Percentiles rank a stretch among this genome's conserved stretches.
These are phyloP conservation scores for Ganoderma resinaceum DNA, from an alignment of 1,284 basidiomycete species.

Conservation along the genomic window DNA sequence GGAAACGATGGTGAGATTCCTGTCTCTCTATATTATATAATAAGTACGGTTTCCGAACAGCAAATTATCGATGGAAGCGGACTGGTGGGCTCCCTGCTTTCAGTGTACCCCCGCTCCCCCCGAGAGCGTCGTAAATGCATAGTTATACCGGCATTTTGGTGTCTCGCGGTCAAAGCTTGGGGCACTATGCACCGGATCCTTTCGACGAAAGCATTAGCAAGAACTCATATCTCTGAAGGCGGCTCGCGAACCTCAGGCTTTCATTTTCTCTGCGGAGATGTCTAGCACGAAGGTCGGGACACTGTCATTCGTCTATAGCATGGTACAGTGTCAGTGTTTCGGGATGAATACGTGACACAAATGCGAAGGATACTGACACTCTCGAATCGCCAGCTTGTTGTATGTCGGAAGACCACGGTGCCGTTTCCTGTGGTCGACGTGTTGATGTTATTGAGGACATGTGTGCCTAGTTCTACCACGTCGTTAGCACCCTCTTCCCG, in stretches of 20 bases:
- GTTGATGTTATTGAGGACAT: neutral
- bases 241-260: neutral
- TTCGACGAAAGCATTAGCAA: neutral
- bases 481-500: neutral
- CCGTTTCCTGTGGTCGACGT: neutral
- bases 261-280: neutral
- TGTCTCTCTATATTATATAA: neutral
- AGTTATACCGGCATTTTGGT: neutral
- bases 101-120: too few species aligned
- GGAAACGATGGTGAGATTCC: neutral
- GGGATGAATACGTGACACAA: neutral
- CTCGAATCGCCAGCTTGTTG: neutral
- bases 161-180: neutral
- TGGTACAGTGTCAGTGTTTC: neutral
- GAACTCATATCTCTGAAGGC: neutral
- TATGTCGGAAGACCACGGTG: neutral
- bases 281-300: neutral
- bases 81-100: too few species aligned
- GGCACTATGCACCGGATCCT: neutral
- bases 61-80: neutral
- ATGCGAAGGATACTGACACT: neutral
- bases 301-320: neutral
- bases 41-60: neutral
- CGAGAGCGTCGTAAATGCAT: neutral
- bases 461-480: neutral